These are phyloP conservation scores for Pontederia crassipes DNA, from an alignment of 176 grass and related monocot species.

Conservation along the genomic window DNA sequence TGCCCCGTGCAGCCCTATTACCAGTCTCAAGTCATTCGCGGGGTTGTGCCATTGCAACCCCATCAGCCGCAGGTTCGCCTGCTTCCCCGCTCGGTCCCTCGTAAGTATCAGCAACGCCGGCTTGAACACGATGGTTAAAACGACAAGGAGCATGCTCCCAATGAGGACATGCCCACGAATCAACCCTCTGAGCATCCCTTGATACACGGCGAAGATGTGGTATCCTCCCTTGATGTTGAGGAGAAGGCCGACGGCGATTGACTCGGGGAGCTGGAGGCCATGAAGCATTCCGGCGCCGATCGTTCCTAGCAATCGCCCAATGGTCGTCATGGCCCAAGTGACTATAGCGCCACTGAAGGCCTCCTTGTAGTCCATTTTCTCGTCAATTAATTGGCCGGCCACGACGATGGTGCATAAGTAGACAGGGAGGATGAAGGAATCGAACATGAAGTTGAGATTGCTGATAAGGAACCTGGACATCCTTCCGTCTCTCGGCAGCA, in stretches of 20 bases:
- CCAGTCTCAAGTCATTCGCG: constrained; percentile 32
- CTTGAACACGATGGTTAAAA: constrained; percentile 35
- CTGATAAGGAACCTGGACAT: constrained; percentile 46
- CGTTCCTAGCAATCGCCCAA: constrained; percentile 45
- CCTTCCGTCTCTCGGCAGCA: constrained; percentile 52
- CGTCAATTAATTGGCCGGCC: neutral
- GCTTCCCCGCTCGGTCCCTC: constrained; percentile 40
- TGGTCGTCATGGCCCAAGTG: constrained; percentile 32
- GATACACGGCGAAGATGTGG: constrained; percentile 56
- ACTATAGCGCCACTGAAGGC: constrained; percentile 37
- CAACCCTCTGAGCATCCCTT: constrained; percentile 30
- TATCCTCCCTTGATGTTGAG: constrained; percentile 80
- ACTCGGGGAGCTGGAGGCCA: constrained; percentile 39
- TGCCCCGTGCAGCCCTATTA: constrained; percentile 46
- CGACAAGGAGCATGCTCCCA: constrained; percentile 45
- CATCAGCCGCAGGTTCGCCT: constrained; percentile 47
- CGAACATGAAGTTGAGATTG: constrained; percentile 64
- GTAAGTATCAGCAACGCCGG: constrained; percentile 41
- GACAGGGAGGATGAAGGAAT: constrained; percentile 47
- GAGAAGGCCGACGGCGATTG: constrained; percentile 53
- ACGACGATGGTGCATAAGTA: constrained; percentile 41
- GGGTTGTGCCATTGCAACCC: constrained; percentile 55
- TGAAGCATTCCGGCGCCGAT: constrained; percentile 20
- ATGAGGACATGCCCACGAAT: constrained; percentile 54
- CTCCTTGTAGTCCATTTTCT: constrained; percentile 6